Conservation (phyloP, 108 stramenopile species). For the Craspedostauros australis region DNA sequence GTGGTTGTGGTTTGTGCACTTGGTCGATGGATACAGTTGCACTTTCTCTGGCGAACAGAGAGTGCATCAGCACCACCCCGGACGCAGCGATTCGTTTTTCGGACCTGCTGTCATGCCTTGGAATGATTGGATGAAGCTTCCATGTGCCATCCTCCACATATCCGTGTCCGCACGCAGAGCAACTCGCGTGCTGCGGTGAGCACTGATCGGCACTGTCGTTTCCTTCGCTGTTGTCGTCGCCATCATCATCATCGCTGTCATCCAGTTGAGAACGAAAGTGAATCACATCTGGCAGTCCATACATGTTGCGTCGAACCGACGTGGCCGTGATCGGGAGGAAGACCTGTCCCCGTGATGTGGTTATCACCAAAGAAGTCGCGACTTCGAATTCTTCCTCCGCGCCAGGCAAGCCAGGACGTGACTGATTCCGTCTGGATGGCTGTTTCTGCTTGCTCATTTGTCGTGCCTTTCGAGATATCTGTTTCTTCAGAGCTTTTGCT, state of each 20-base stretch:
- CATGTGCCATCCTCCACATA: background rate
- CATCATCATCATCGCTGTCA: constrained; percentile 1
- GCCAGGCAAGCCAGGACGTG: constrained; percentile 7
- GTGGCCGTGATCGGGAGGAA: constrained; percentile 26
- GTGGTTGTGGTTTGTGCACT: background rate
- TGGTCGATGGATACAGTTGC: too few species aligned
- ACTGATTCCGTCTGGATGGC: constrained; percentile 10
- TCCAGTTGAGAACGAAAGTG: constrained; percentile 21
- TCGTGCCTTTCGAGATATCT: background rate
- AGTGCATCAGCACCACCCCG: background rate
- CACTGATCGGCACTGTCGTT: background rate
- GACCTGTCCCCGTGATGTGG: constrained; percentile 27
- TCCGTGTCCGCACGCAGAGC: background rate
- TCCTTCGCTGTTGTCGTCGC: background rate
- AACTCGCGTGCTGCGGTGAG: too few species aligned
- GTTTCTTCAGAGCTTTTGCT: background rate
- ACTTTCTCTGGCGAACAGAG: background rate
- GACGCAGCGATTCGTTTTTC: background rate
- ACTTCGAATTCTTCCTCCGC: constrained; percentile 29
- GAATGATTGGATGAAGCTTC: background rate
- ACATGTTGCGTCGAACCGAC: constrained; percentile 27
- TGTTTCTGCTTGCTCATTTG: background rate
- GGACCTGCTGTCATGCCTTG: background rate
- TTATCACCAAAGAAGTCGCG: constrained; percentile 26
- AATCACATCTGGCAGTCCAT: constrained; percentile 33